Conservation (phyloP, 1,284 basidiomycete genomes). For the Anthracocystis panici-leucophaei region DNA sequence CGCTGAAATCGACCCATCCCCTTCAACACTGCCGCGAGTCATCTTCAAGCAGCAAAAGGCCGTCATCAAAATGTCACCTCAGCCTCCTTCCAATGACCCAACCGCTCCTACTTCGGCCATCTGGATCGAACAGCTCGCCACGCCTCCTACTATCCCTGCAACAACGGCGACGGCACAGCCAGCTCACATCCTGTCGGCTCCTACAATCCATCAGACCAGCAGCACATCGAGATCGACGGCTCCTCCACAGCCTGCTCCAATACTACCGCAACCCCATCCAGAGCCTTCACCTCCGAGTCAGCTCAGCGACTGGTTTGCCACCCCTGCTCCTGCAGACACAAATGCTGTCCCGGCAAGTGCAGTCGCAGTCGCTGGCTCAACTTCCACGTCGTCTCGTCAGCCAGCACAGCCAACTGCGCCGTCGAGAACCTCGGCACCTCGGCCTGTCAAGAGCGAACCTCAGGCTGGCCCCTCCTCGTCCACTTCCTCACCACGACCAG, state of each 20-base stretch:
- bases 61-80: slow-evolving; percentile 39
- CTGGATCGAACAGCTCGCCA: slow-evolving; percentile 38
- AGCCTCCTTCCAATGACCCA: slow-evolving; percentile 21
- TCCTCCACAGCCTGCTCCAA: background rate
- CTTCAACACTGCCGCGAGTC: background rate
- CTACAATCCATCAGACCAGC: background rate
- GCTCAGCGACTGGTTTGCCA: slow-evolving; percentile 44
- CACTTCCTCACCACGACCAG: slow-evolving; percentile 12
- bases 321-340: slow-evolving; percentile 23
- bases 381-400: slow-evolving; percentile 12
- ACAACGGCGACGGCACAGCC: background rate
- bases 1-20: slow-evolving; percentile 8
- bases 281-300: slow-evolving; percentile 22
- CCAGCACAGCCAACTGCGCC: slow-evolving; percentile 7
- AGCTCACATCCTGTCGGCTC: background rate
- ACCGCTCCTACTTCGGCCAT: slow-evolving; percentile 32
- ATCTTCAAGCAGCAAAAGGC: slow-evolving; percentile 14
- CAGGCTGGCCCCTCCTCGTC: slow-evolving; percentile 12
- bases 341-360: background rate
- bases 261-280: background rate
- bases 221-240: background rate
- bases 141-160: background rate
- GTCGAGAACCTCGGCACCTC: background rate
- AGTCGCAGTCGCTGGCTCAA: background rate
- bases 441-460: slow-evolving; percentile 28